Evolutionary conservation across 2,329 filamentous ascomycete species (phyloP), one percentile per base, ranked within the genome.

Genomic region (Helotiales sp.): DNA sequence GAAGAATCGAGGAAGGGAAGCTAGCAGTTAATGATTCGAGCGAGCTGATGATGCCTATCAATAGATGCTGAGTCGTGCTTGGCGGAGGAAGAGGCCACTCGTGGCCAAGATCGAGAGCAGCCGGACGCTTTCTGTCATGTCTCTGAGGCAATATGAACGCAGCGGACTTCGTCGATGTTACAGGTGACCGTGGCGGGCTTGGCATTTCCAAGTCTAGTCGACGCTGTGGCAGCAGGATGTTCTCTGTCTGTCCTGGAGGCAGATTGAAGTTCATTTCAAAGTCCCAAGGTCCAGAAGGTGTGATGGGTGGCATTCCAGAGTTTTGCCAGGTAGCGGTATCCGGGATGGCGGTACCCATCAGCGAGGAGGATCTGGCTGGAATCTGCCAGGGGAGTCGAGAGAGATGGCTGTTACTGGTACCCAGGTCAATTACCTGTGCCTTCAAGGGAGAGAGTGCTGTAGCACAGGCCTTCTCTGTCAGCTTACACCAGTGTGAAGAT

Each of bases 401-500:
- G 6, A 48, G 27, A 30, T 30, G 56, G n/a, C 47, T 31, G 8
- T 44, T 24, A 33, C 33, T 59, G 19, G 44, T 25, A 49, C 64
- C 61, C 3, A 70, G 54, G 31, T 67, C 47, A 13, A 69, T 52
- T 9, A 68, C 60, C 2, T 65, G 63, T 8, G 67, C 66, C 53
- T 62, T 67, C 0, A 57, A 58, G 29, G 66, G 63, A 19, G 65
- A 42, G 0, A 69, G 46, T 12, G 59, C 58, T 19, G 67, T 69
- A 31, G 66, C 64, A 19, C 59, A 64, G 22, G 61, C 58, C 67
- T 67, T 17, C 8, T 19, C n/a, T 12, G 24, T 48, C 6, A 56
- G 15, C n/a, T n/a, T n/a, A n/a, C n/a, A n/a, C n/a, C 27, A 31
- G 25, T 38, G 17, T 5, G 7, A 17, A 12, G 15, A 13, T 29